These are phyloP conservation scores for Areca catechu DNA, from an alignment of 176 grass and related monocot genomes.

Conservation along the genomic window DNA sequence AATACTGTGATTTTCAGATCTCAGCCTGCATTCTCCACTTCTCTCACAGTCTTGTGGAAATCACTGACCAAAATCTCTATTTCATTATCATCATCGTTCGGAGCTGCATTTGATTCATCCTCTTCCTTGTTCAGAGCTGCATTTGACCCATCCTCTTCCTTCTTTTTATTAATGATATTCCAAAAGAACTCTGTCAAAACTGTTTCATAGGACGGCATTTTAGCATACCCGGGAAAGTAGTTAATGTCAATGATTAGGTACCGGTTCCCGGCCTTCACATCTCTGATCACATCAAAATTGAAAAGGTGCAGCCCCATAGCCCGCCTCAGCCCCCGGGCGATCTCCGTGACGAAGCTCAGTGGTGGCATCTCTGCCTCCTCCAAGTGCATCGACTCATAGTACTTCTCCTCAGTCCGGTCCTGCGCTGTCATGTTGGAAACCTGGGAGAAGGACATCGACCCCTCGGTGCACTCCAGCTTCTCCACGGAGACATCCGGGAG, in stretches of 20 bases:
- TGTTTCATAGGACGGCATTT: conserved; percentile 77
- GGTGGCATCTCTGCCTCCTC: conserved; percentile 64
- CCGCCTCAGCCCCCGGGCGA: conserved; percentile 51
- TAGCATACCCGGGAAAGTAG: conserved; percentile 84
- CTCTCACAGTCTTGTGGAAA: not conserved
- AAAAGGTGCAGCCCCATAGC: conserved; percentile 71
- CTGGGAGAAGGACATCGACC: conserved; percentile 76
- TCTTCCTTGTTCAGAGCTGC: not conserved
- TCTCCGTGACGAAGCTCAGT: conserved; percentile 42
- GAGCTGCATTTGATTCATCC: not conserved
- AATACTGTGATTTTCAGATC: too few relatives aligned
- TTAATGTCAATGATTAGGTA: conserved; percentile 96
- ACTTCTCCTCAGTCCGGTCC: conserved; percentile 25
- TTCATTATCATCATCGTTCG: not conserved
- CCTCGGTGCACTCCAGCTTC: conserved; percentile 42
- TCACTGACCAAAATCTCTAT: not conserved
- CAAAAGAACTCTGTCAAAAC: conserved; percentile 74
- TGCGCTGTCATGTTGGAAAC: conserved; percentile 58
- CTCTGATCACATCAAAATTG: conserved; percentile 91
- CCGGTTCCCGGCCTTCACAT: conserved; percentile 48
- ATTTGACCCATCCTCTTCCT: conserved; percentile 1
- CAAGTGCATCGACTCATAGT: conserved; percentile 44
- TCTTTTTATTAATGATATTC: conserved; percentile 45
- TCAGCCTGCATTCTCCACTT: not conserved
- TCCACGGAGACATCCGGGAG: conserved; percentile 64